phyloP scores from a whole-genome alignment of 2,329 filamentous ascomycete genomes.

The Botryosphaeria agaves region DNA sequence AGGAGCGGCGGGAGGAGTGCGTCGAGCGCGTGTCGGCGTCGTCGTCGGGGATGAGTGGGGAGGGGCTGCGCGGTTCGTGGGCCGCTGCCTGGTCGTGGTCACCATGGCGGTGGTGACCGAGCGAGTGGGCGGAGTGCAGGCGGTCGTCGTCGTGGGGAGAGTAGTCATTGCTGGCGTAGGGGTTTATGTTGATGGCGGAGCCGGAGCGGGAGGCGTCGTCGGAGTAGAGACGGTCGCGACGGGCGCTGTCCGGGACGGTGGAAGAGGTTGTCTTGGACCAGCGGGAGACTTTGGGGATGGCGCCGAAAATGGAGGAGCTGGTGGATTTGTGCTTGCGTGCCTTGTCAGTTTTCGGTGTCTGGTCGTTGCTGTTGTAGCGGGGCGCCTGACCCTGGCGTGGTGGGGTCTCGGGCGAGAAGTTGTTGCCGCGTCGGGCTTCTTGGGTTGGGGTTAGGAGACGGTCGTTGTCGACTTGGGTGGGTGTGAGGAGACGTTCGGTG shows the following conservation, averaged over 20 bases:
- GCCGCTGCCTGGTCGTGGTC: background rate
- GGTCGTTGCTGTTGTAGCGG: constrained; percentile 62
- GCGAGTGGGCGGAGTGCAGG: constrained; percentile 21
- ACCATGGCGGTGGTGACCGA: constrained; percentile 5
- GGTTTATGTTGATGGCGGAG: constrained; percentile 47
- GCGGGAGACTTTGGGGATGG: constrained; percentile 69
- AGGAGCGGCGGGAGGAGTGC: constrained; percentile 6
- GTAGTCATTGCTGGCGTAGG: constrained; percentile 39
- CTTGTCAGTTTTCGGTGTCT: constrained; percentile 59
- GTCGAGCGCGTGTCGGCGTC: constrained; percentile 25
- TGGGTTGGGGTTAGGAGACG: constrained; percentile 43
- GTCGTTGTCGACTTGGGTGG: constrained; percentile 42
- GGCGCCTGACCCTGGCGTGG: constrained; percentile 31
- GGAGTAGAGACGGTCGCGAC: constrained; percentile 42
- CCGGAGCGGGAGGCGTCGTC: constrained; percentile 57
- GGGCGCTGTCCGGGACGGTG: constrained; percentile 53
- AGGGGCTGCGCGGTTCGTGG: constrained; percentile 23
- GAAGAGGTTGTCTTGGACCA: constrained; percentile 96
- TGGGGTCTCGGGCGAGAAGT: constrained; percentile 27
- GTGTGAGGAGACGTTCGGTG: constrained; percentile 25
- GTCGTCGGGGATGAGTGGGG: constrained; percentile 36
- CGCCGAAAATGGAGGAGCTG: constrained; percentile 54
- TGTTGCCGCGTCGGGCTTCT: constrained; percentile 25
- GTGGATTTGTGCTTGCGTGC: constrained; percentile 79
- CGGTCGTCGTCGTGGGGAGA: constrained; percentile 42